Evolutionary conservation across 1,284 basidiomycete genomes (phyloP), one percentile per base, ranked within the genome.

Genomic region (Afroboletus lepidellus): DNA sequence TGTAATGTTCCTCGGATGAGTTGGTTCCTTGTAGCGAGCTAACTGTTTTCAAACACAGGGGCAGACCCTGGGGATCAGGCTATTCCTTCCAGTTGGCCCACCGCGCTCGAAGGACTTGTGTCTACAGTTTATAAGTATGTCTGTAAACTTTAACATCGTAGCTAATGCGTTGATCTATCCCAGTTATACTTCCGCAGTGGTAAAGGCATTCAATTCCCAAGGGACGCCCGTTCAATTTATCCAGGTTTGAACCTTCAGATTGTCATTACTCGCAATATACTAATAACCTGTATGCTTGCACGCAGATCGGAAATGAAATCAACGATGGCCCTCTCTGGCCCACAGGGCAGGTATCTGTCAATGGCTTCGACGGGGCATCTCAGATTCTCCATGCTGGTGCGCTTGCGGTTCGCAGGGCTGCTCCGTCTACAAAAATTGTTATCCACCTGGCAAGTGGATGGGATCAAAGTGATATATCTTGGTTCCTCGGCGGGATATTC

Each of bases 261-360:
- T n/a, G n/a, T n/a, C n/a, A n/a, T n/a, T n/a, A n/a, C n/a, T n/a
- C n/a, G 12, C 11, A 30, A 30, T 11, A 5, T 33, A 16, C 32
- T 29, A 24, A 57, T n/a, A 24, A 30, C 5, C 9, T 36, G 34
- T 8, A 32, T 60, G 8, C 25, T 24, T n/a, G 29, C n/a, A 33
- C 21, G 13, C 41, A 61, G 60, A n/a, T 62, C 15, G 58, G 57
- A 25, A 59, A 59, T 29, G 57, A 59, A 52, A 49, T 55, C 24
- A 50, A 62, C 16, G 41, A 51, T 20, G 59, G 59, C 8, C n/a
- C 41, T 20, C 32, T 63, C 25, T 60, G 55, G 56, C 47, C 59
- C 7, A 29, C 12, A 1, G 56, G 58, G 13, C 48, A 0, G 16
- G 38, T 61, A 29, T 48, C 61, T 30, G n/a, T 32, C 38, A 58